Evolutionary conservation across 257 asterid genomes (phyloP).

Genomic region (Penstemon newberryi): DNA sequence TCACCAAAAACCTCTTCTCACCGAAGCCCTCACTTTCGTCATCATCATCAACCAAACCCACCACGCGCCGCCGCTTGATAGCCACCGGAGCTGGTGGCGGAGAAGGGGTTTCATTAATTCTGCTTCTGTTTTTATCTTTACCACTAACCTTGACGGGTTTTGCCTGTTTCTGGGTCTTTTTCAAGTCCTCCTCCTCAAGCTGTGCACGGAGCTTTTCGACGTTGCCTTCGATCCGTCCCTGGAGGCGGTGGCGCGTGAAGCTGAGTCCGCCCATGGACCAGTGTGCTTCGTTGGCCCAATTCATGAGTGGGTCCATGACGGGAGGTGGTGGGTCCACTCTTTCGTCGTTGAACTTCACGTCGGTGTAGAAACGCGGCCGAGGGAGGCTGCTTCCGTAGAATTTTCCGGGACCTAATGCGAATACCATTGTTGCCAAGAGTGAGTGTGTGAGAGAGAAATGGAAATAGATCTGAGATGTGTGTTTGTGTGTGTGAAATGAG

Average conservation of each 20-base stretch:
- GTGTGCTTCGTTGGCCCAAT: slow-evolving; percentile 91
- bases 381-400: slow-evolving; percentile 95
- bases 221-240: slow-evolving; percentile 89
- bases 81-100: slow-evolving; percentile 80
- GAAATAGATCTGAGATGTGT: not conserved
- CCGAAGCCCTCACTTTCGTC: slow-evolving; percentile 32
- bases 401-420: slow-evolving; percentile 73
- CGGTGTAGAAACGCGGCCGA: slow-evolving; percentile 72
- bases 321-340: slow-evolving; percentile 78
- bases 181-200: slow-evolving; percentile 34
- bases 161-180: slow-evolving; percentile 24
- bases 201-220: slow-evolving; percentile 65
- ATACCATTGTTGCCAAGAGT: slow-evolving; percentile 51
- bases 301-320: slow-evolving; percentile 63
- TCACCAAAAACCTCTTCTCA: slow-evolving; percentile 47
- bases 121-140: not conserved
- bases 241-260: slow-evolving; percentile 78
- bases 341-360: slow-evolving; percentile 51
- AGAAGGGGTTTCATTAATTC: slow-evolving; percentile 35
- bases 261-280: slow-evolving; percentile 97
- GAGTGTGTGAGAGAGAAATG: not conserved
- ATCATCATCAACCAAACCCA: slow-evolving; percentile 49
- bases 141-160: slow-evolving; percentile 15
- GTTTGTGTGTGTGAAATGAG: not conserved
- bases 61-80: slow-evolving; percentile 59